A percentile compares a stretch with the other conserved stretches of the same genome.
These are phyloP conservation scores for Globisporangium nunn DNA, from an alignment of 352 stramenopile species.

Conservation along the genomic window DNA sequence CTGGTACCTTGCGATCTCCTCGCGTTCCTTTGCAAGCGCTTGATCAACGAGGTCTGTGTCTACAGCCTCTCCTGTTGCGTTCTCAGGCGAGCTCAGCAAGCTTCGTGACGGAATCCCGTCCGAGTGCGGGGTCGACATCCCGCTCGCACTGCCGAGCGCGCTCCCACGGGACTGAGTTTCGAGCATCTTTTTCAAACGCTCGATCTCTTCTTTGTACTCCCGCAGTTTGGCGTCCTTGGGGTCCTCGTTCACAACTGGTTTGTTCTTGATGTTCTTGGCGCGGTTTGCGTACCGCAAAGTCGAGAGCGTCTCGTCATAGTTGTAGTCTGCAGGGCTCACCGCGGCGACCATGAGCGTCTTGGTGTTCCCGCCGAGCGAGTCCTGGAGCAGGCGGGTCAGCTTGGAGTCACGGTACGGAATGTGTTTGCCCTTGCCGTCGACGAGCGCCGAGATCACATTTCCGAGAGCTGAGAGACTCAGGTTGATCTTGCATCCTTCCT, in stretches of 20 bases:
- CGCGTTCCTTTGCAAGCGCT: conserved; percentile 36
- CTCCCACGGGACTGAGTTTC: conserved; percentile 48
- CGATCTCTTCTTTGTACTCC: conserved; percentile 88
- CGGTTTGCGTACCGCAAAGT: conserved; percentile 95
- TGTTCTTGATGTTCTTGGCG: conserved; percentile 97
- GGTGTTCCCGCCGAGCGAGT: conserved; percentile 91
- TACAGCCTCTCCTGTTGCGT: neutral
- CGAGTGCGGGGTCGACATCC: conserved; percentile 23
- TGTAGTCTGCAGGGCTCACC: conserved; percentile 92
- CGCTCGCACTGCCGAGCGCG: conserved; percentile 20
- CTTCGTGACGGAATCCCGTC: conserved; percentile 2
- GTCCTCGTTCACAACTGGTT: conserved; percentile 93
- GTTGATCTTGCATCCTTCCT: conserved; percentile 88
- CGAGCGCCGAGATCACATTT: conserved; percentile 82
- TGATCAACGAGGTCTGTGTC: conserved; percentile 4
- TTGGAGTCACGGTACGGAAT: conserved; percentile 88
- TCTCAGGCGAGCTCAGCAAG: conserved; percentile 4
- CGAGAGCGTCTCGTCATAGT: conserved; percentile 94
- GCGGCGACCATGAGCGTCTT: conserved; percentile 96
- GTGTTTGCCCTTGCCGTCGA: conserved; percentile 74
- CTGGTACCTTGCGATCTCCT: conserved; percentile 61
- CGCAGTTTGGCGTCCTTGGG: conserved; percentile 88
- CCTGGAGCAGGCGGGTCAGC: conserved; percentile 24
- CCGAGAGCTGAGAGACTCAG: conserved; percentile 68
- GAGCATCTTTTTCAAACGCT: conserved; percentile 73